Base-by-base conservation (phyloP, 768 basidiomycete species). In the Tremella fuciformis region DNA sequence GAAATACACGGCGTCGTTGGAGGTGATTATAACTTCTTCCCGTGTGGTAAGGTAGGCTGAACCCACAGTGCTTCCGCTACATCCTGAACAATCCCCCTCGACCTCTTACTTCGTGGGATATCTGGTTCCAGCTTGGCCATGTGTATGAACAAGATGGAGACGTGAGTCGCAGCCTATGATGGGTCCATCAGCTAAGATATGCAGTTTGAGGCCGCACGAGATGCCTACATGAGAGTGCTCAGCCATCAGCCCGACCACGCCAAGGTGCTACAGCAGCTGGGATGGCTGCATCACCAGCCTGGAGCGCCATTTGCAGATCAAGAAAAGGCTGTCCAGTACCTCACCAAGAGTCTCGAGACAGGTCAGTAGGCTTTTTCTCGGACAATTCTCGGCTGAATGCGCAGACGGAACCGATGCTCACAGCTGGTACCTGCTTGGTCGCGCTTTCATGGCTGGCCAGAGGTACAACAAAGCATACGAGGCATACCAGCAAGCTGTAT, bases 401-500 rank as follows among this genome's bases (percentile, higher is more conserved):
- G 15, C 70, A 93, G 96, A 98, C 78, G 86, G 90, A 16, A 83
- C 87, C 24, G 96, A 99, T 75, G 91, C 96, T 16, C 96, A 98
- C 78, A 93, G 89, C 70, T 99, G 96, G 94, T 99, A 98, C 79
- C 84, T 98, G 42, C 86, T 98, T 62, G 94, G 94, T 55, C 89
- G 96, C 63, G 94, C 94, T 1, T 98, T 92, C 78, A 98, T 98
- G 92, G 90, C 92, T 15, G 91, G 90, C 16, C 90, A 90, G 77
- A 94, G 97, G 76, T 97, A 97, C 80, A 97, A 96, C 83, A 97
- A 97, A 76, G 96, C 96, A 16, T 98, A 99, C 79, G 94, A 99
- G 77, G 93, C 93, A 0, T 98, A 98, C 75, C 96, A 99, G 70
- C 96, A 99, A 77, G 94, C 96, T 18, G 92, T 99, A 16, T 98